These are phyloP conservation scores for Chytridium lagenaria DNA, from an alignment of 371 early-diverging fungal genomes.

Conservation along the genomic window DNA sequence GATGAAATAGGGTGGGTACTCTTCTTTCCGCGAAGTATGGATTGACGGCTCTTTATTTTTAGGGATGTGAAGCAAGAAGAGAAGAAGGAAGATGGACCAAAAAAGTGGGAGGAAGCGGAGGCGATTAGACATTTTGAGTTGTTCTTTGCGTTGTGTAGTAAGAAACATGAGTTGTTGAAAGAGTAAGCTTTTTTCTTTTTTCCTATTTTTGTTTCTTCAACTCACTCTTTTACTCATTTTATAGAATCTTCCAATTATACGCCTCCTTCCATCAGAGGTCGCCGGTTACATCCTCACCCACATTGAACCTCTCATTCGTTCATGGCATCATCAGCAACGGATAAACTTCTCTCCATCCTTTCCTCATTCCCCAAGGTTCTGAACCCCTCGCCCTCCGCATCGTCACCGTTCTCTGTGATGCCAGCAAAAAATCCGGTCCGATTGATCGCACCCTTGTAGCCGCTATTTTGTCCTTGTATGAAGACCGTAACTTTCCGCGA, in stretches of 20 bases:
- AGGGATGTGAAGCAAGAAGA: background rate
- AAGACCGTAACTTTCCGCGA: too few species aligned
- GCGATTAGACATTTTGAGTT: constrained; percentile 53
- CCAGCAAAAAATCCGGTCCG: constrained; percentile 65
- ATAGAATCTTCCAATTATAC: too few species aligned
- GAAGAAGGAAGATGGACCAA: background rate
- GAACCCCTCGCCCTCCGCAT: constrained; percentile 76
- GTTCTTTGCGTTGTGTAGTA: constrained; percentile 54
- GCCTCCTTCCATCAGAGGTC: constrained; percentile 53
- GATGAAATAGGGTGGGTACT: too few species aligned
- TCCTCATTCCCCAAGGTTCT: constrained; percentile 74
- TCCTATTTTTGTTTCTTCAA: too few species aligned
- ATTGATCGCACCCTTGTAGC: too few species aligned
- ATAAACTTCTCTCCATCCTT: too few species aligned
- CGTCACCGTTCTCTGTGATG: constrained; percentile 74
- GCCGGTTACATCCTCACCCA: constrained; percentile 68
- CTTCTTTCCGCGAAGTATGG: background rate
- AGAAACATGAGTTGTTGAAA: constrained; percentile 50
- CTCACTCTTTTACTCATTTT: too few species aligned
- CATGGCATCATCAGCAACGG: too few species aligned
- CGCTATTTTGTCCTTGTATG: too few species aligned
- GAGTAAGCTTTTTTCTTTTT: constrained; percentile 66
- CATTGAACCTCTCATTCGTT: constrained; percentile 76
- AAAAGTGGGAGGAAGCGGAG: constrained; percentile 54
- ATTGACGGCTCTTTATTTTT: background rate